Evolutionary conservation across 1,139 yeast genomes (phyloP).

Genomic region (Arxiozyma heterogenica): DNA sequence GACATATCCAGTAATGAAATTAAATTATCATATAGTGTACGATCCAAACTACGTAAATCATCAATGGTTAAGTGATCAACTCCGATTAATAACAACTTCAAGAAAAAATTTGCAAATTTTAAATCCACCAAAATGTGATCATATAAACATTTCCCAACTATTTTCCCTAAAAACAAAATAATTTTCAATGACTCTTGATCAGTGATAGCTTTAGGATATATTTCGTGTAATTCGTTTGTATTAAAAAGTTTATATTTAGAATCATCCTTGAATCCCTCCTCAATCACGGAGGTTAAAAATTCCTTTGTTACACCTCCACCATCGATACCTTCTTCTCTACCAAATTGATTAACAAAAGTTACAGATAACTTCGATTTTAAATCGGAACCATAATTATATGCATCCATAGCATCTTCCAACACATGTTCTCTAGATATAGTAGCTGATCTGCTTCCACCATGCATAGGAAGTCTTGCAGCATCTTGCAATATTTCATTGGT

Average conservation of each 20-base stretch:
- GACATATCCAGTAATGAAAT: conserved; percentile 52
- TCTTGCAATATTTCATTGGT: conserved; percentile 18
- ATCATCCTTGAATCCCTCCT: conserved; percentile 51
- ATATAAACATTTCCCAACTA: conserved; percentile 85
- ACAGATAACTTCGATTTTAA: conserved; percentile 58
- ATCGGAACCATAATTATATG: conserved; percentile 41
- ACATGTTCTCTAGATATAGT: conserved; percentile 59
- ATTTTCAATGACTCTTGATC: conserved; percentile 5
- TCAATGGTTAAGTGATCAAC: conserved; percentile 46
- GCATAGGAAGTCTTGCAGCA: conserved; percentile 39
- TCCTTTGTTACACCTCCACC: conserved; percentile 97
- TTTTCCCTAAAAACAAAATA: conserved; percentile 41
- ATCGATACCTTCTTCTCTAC: conserved; percentile 78
- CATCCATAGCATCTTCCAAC: conserved; percentile 64
- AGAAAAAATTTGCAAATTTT: conserved; percentile 78
- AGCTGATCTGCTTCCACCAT: conserved; percentile 34
- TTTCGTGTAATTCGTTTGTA: conserved; percentile 47
- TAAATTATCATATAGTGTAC: conserved; percentile 55
- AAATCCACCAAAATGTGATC: conserved; percentile 76
- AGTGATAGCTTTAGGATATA: conserved; percentile 46
- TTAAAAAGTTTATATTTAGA: conserved; percentile 40
- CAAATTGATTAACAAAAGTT: conserved; percentile 61
- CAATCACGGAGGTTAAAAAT: conserved; percentile 63
- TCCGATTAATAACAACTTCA: conserved; percentile 50
- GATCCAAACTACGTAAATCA: conserved; percentile 66